A percentile compares a stretch with the other conserved stretches of the same genome.
These are phyloP conservation scores for Cryptococcus depauperatus DNA, from an alignment of 1,284 basidiomycete genomes.

Conservation along the genomic window DNA sequence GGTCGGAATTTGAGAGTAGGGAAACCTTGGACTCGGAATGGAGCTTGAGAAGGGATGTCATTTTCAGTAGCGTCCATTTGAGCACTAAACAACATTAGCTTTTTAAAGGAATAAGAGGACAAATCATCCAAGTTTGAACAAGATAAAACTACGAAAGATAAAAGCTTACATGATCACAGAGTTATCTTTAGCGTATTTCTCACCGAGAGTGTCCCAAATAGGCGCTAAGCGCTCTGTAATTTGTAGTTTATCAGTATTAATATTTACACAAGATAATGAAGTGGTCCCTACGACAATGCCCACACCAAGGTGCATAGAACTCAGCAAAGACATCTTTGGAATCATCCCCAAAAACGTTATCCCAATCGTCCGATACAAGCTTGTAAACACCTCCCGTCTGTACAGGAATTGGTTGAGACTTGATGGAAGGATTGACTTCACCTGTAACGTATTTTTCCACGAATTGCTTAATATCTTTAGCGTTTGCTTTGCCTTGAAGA, in stretches of 20 bases:
- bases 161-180: slow-evolving; percentile 66
- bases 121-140: too few species aligned
- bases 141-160: too few species aligned
- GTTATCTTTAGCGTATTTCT: slow-evolving; percentile 74
- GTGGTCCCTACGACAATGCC: slow-evolving; percentile 39
- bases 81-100: slow-evolving; percentile 63
- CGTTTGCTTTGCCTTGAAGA: slow-evolving; percentile 51
- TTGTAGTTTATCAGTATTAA: too few species aligned
- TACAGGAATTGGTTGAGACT: slow-evolving; percentile 81
- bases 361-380: slow-evolving; percentile 85
- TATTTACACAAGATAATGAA: slow-evolving; percentile 2
- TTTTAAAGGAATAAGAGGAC: too few species aligned
- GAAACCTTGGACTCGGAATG: slow-evolving; percentile 76
- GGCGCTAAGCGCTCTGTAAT: slow-evolving; percentile 66
- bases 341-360: slow-evolving; percentile 75
- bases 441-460: slow-evolving; percentile 62
- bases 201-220: slow-evolving; percentile 83
- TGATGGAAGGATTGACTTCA: slow-evolving; percentile 72
- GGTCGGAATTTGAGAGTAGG: slow-evolving; percentile 96
- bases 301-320: slow-evolving; percentile 92
- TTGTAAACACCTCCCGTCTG: slow-evolving; percentile 78
- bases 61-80: slow-evolving; percentile 97
- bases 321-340: slow-evolving; percentile 93
- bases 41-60: slow-evolving; percentile 78
- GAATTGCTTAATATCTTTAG: slow-evolving; percentile 54